Evolutionary conservation across 2,329 filamentous ascomycete genomes (phyloP).

Genomic region (Verticillium tricorpus): DNA sequence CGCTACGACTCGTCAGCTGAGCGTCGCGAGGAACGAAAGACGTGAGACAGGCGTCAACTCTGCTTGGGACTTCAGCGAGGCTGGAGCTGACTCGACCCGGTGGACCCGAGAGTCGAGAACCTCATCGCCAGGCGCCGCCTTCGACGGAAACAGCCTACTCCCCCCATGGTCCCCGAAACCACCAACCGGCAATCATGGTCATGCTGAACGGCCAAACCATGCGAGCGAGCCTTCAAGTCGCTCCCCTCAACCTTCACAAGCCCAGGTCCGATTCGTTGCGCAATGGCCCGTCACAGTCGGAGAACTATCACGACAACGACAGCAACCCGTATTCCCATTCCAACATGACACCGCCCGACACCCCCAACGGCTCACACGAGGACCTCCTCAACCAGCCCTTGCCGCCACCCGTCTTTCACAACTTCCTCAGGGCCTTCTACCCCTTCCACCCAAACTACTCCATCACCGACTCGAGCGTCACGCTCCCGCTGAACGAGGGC

Average conservation of each 20-base stretch:
- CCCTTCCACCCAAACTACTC: slow-evolving; percentile 79
- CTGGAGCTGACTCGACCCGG: not conserved
- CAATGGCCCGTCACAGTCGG: slow-evolving; percentile 9
- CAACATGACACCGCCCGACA: slow-evolving; percentile 74
- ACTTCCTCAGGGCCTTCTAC: slow-evolving; percentile 92
- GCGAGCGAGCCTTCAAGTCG: slow-evolving; percentile 57
- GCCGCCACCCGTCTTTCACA: slow-evolving; percentile 72
- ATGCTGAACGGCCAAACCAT: slow-evolving; percentile 43
- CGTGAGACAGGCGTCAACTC: not conserved
- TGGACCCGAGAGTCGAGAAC: not conserved
- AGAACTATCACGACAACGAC: slow-evolving; percentile 22
- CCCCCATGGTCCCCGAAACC: not conserved
- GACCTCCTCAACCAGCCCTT: slow-evolving; percentile 39
- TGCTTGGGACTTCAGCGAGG: not conserved
- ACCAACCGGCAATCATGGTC: slow-evolving; percentile 33
- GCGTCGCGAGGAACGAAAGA: not conserved
- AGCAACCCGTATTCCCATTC: slow-evolving; percentile 41
- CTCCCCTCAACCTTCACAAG: slow-evolving; percentile 52
- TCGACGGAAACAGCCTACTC: not conserved
- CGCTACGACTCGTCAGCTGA: not conserved
- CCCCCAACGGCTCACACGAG: slow-evolving; percentile 66
- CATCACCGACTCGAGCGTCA: slow-evolving; percentile 80
- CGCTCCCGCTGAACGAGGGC: slow-evolving; percentile 80
- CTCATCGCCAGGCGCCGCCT: not conserved
- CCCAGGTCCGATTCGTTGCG: slow-evolving; percentile 21